These are phyloP conservation scores for Suhomyces bokatorum DNA, from an alignment of 1,139 yeast genomes.

Conservation along the genomic window DNA sequence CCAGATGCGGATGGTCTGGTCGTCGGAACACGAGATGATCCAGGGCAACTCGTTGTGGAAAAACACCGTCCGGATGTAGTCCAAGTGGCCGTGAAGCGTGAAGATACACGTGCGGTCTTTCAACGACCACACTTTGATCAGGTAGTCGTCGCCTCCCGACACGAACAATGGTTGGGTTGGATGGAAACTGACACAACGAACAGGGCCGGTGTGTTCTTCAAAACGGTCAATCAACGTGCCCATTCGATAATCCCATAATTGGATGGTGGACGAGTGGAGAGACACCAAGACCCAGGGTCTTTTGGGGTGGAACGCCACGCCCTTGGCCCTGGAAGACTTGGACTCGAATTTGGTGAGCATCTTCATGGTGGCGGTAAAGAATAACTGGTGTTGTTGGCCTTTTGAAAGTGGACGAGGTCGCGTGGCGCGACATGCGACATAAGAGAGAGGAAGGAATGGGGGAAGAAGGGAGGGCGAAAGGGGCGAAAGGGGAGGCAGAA, in stretches of 20 bases:
- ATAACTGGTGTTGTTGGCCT: constrained; percentile 11
- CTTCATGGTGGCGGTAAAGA: constrained; percentile 61
- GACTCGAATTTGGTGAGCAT: constrained; percentile 98
- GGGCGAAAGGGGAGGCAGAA: background rate
- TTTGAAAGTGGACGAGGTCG: constrained; percentile 10
- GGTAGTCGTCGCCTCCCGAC: constrained; percentile 96
- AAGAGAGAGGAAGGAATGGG: background rate
- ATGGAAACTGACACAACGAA: constrained; percentile 92
- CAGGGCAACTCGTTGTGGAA: constrained; percentile 97
- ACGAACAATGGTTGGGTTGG: constrained; percentile 97
- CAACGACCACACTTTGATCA: constrained; percentile 94
- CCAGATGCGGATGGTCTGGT: constrained; percentile 98
- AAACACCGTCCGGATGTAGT: constrained; percentile 89
- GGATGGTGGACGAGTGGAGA: constrained; percentile 91
- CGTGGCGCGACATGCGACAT: constrained; percentile 6
- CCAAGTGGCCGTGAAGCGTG: constrained; percentile 90
- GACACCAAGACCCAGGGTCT: constrained; percentile 97
- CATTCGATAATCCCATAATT: constrained; percentile 99
- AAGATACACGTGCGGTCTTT: constrained; percentile 89
- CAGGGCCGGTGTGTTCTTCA: constrained; percentile 99
- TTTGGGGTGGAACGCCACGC: constrained; percentile 96
- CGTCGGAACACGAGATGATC: constrained; percentile 95
- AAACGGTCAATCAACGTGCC: constrained; percentile 95
- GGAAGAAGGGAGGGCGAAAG: background rate
- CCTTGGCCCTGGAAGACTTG: constrained; percentile 97